A percentile compares a stretch with the other conserved stretches of the same genome.
These are phyloP conservation scores for Tylopilus vinaceipallidus DNA, from an alignment of 768 basidiomycete species.

Conservation along the genomic window DNA sequence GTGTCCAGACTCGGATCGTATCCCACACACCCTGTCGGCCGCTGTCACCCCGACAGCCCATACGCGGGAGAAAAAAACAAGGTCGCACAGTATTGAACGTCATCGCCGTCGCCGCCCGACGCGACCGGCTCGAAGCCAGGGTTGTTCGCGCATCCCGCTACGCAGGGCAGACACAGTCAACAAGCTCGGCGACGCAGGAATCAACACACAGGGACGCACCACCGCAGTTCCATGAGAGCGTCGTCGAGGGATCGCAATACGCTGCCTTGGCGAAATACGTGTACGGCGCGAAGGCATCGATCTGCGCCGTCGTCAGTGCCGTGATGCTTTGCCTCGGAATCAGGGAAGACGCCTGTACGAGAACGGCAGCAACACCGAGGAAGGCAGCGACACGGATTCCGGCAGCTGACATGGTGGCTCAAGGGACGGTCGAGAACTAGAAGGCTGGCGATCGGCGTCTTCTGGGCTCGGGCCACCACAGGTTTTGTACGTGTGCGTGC, in stretches of 20 bases:
- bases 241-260: conserved; percentile 42
- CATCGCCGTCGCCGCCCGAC: conserved; percentile 42
- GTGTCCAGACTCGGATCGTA: conserved; percentile 36
- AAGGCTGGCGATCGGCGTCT: too few relatives aligned
- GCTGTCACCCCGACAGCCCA: too few relatives aligned
- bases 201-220: conserved; percentile 28
- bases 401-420: conserved; percentile 4
- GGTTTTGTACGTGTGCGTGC: background rate
- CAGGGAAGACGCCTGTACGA: conserved; percentile 22
- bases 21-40: conserved; percentile 32
- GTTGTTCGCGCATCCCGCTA: conserved; percentile 43
- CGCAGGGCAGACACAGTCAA: background rate
- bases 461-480: too few relatives aligned
- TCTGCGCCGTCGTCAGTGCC: conserved; percentile 37
- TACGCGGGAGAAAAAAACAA: too few relatives aligned
- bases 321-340: conserved; percentile 36
- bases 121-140: conserved; percentile 42
- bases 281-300: conserved; percentile 45
- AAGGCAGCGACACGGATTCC: too few relatives aligned
- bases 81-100: conserved; percentile 41
- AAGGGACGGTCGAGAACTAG: too few relatives aligned
- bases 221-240: conserved; percentile 52
- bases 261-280: conserved; percentile 48
- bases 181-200: background rate
- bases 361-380: conserved; percentile 2